Conservation (phyloP, 2,329 filamentous ascomycete species). For the Neopestalotiopsis clavispora region DNA sequence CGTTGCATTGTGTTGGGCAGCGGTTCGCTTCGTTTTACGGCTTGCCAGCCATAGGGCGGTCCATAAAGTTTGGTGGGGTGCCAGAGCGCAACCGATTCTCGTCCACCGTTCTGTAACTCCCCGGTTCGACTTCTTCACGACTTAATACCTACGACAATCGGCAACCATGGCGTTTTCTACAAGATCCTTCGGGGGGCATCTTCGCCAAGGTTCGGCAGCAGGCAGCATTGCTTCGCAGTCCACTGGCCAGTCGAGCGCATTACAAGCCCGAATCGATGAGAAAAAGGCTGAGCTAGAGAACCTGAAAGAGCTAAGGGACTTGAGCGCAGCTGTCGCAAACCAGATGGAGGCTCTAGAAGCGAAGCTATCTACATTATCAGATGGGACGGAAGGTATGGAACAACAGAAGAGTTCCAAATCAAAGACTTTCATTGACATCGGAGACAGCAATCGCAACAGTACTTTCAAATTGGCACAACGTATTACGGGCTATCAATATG, state of each 20-base stretch:
- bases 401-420: conserved; percentile 20
- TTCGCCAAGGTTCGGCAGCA: conserved; percentile 65
- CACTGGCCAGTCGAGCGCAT: conserved; percentile 68
- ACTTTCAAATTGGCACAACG: conserved; percentile 86
- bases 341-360: conserved; percentile 85
- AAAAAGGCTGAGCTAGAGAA: conserved; percentile 85
- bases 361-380: conserved; percentile 77
- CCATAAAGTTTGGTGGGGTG: not conserved
- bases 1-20: not conserved
- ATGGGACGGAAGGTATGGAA: conserved; percentile 76
- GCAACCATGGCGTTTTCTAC: conserved; percentile 60
- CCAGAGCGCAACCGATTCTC: not conserved
- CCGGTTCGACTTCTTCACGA: not conserved
- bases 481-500: conserved; percentile 84
- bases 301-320: conserved; percentile 75
- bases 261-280: conserved; percentile 79
- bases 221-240: conserved; percentile 46
- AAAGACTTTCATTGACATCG: conserved; percentile 18
- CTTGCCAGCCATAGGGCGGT: not conserved
- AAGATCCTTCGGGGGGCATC: conserved; percentile 66
- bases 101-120: not conserved
- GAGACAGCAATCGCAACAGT: conserved; percentile 79
- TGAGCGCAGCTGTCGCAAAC: conserved; percentile 77
- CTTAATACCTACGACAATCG: not conserved
- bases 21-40: not conserved